Conservation (phyloP, 2,329 filamentous ascomycete genomes). For the Ramularia endophylla region DNA sequence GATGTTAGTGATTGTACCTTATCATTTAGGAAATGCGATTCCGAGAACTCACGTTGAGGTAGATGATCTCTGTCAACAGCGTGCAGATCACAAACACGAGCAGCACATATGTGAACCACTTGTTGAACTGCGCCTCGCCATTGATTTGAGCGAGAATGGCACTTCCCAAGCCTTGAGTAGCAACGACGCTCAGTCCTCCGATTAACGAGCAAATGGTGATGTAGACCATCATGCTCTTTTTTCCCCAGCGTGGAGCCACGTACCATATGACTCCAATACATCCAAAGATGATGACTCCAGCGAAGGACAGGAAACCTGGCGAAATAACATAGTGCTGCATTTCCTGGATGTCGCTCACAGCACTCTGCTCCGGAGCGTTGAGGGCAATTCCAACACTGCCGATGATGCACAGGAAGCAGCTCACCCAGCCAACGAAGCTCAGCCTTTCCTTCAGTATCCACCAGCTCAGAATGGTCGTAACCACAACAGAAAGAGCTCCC, state of each 20-base stretch:
- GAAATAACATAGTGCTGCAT: slow-evolving; percentile 85
- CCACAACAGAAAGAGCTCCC: slow-evolving; percentile 84
- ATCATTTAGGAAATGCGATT: not conserved
- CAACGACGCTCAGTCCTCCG: slow-evolving; percentile 88
- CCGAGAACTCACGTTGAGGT: slow-evolving; percentile 72
- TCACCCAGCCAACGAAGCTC: slow-evolving; percentile 92
- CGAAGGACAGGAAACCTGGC: slow-evolving; percentile 79
- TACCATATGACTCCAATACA: slow-evolving; percentile 68
- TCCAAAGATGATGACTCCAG: slow-evolving; percentile 73
- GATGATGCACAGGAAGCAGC: slow-evolving; percentile 91
- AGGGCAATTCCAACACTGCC: slow-evolving; percentile 91
- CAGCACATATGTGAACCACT: slow-evolving; percentile 94
- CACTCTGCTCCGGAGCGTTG: slow-evolving; percentile 82
- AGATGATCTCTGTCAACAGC: slow-evolving; percentile 88
- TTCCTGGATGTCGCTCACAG: slow-evolving; percentile 80
- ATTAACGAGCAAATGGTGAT: slow-evolving; percentile 93
- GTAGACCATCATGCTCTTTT: slow-evolving; percentile 97
- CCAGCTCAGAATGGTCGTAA: slow-evolving; percentile 83
- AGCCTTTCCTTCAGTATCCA: slow-evolving; percentile 94
- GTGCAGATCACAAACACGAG: slow-evolving; percentile 88
- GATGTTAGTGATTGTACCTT: slow-evolving; percentile 13
- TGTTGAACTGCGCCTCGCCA: slow-evolving; percentile 83
- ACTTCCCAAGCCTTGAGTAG: slow-evolving; percentile 85
- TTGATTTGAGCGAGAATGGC: slow-evolving; percentile 82
- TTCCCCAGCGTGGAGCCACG: slow-evolving; percentile 81